These are phyloP conservation scores for Polygonum maritimum DNA, from an alignment of 148 eudicot species.

Conservation along the genomic window DNA sequence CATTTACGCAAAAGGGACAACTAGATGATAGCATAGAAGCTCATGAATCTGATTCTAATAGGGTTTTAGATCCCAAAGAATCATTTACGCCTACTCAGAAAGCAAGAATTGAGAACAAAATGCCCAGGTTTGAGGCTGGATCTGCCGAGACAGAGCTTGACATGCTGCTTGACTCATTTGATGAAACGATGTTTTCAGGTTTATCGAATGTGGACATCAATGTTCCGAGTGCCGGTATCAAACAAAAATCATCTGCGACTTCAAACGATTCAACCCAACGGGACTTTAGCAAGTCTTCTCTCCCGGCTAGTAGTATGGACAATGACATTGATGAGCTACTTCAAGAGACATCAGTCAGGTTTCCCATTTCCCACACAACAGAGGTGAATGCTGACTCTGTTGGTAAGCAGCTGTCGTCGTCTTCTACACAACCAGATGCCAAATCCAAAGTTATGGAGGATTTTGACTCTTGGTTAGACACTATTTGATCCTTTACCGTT, in stretches of 20 bases:
- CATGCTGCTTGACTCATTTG: conserved; percentile 46
- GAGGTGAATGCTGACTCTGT: conserved; percentile 13
- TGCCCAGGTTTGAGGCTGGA: conserved; percentile 25
- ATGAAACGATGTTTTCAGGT: conserved; percentile 20
- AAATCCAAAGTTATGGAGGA: conserved; percentile 60
- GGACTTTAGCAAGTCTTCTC: conserved; percentile 9
- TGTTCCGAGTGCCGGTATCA: neutral
- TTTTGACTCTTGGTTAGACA: conserved; percentile 80
- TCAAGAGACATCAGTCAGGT: conserved; percentile 27
- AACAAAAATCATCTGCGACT: conserved; percentile 13
- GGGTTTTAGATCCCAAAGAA: neutral
- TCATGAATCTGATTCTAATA: neutral
- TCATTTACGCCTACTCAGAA: neutral
- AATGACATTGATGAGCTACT: conserved; percentile 60
- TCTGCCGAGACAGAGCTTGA: conserved; percentile 61
- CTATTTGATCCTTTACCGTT: conserved; percentile 21
- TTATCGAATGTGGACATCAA: conserved; percentile 12
- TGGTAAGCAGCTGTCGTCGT: conserved; percentile 16
- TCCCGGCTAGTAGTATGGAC: conserved; percentile 22
- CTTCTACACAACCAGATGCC: conserved; percentile 20
- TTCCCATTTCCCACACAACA: conserved; percentile 5
- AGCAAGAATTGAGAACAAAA: neutral
- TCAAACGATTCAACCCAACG: conserved; percentile 7
- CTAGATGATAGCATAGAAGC: neutral
- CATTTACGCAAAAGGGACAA: neutral